phyloP scores from a whole-genome alignment of 106 monocot species.

The Cymbidium sinense region DNA sequence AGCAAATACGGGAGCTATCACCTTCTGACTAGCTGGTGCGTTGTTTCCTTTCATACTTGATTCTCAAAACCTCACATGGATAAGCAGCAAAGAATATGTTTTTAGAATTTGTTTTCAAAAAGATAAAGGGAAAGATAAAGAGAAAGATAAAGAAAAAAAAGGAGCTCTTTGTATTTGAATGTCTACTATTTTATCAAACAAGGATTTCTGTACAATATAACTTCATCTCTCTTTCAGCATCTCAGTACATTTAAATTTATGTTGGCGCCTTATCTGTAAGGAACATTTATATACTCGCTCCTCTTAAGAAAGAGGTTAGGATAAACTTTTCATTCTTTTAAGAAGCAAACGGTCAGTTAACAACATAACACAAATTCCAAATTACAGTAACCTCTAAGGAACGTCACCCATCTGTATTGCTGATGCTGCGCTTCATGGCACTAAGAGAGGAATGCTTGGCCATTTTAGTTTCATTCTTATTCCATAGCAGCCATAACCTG shows the following conservation, averaged over 20 bases:
- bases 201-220: not conserved
- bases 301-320: not conserved
- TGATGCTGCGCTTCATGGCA: no score
- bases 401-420: no score
- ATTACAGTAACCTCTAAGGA: no score
- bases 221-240: not conserved
- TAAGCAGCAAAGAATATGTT: constrained; percentile 8
- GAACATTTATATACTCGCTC: not conserved
- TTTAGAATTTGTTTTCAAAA: constrained; percentile 10
- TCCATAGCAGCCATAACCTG: no score
- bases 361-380: no score
- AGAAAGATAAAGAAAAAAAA: constrained; percentile 15
- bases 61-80: constrained; percentile 11
- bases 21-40: not conserved
- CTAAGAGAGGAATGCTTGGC: no score
- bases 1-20: not conserved
- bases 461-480: no score
- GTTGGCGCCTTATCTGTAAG: not conserved
- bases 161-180: not conserved
- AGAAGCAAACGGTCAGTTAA: not conserved
- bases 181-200: not conserved
- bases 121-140: constrained; percentile 15
- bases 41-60: not conserved
- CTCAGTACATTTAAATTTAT: not conserved
- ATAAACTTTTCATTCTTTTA: not conserved